Evolutionary conservation across 1,284 basidiomycete species (phyloP), one percentile per base, ranked within the genome.

Genomic region (Rhodotorula sp.): DNA sequence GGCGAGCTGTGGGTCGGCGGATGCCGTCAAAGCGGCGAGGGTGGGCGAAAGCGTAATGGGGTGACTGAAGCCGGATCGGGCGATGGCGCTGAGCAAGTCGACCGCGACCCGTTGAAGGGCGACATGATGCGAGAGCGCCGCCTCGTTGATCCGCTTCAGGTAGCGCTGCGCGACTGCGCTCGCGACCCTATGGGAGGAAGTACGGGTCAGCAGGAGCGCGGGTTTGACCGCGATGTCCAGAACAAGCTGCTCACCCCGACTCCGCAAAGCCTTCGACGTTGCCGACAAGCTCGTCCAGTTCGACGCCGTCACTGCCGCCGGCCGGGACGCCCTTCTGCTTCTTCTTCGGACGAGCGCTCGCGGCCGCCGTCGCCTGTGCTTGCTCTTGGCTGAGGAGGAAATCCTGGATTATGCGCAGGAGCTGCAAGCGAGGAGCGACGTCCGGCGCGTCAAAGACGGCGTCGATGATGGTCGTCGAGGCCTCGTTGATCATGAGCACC

Each of bases 161-260:
- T 97, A 98, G 47, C 93, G 89, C 79, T 99, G 97, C 3, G 97
- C 90, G 51, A 99, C 86, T 4, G 92, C 91, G 1, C 94, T 95
- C 80, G 91, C 92, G 65, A 97, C 92, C 58, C 95, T 96, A 75
- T 7, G 48, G 43, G 31, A n/a, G 48, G 43, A 18, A 2, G 14
- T 21, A 39, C 47, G 43, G 52, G 23, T 46, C 56, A 64, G 56
- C 34, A n/a, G 26, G 20, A 6, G 34, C 56, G 68, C 68, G 61
- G 0, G 1, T 31, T 8, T 26, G 67, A 29, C 58, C n/a, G 49
- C 20, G 26, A 12, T 39, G 16, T 12, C 5, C n/a, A 21, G 29
- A 12, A 43, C 54, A 61, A 14, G 39, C 26, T 10, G 79, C 87
- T 77, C 81, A 96, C 94, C 90, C 93, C 26, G 96, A 97, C 79